Base-by-base conservation (phyloP, 768 basidiomycete species). In the Suillus subluteus region DNA sequence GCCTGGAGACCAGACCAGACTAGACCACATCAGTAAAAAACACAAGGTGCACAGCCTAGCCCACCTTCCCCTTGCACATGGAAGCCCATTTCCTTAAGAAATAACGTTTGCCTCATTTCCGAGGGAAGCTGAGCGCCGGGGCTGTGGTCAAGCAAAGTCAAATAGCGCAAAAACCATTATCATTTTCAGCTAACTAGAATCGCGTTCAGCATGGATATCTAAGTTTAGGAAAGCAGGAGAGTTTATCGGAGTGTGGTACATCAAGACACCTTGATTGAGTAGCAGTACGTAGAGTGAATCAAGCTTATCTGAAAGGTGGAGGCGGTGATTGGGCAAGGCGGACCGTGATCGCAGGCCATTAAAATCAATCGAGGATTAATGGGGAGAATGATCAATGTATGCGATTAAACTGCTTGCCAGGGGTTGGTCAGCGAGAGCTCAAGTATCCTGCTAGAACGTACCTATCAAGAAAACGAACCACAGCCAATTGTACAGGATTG, bases 101-200 rank as follows among this genome's bases (percentile, higher is more conserved):
- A 61, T 61, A 41, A 41, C 16, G 58, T 61, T 58, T 41, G 40
- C 26, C 26, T 61, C 38, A 61, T 61, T 30, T 61, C 58, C 58
- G 58, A 61, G 58, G 58, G 3, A 43, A 18, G 26, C 11, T 61
- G 58, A 61, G 40, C 40, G 11, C 58, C 3, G 40, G 58, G 58
- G 58, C 58, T 61, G 58, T 61, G 40, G 26, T 26, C 26, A 40
- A n/a, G n/a, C 58, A 38, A n/a, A 37, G 23, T 26, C n/a, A n/a
- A 61, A 61, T 18, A 41, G 40, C 40, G 26, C 58, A 61, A 41
- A 59, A 43, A 2, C 26, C 40, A 18, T 61, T 16, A 59, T 40
- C 58, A 61, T 41, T 41, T 26, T 3, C 21, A 40, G 58, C 16
- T 59, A 59, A 40, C 23, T 40, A 41, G 58, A 61, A 12, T 26